Conservation (phyloP, 2,329 filamentous ascomycete species). For the Cordyceps tenuipes region DNA sequence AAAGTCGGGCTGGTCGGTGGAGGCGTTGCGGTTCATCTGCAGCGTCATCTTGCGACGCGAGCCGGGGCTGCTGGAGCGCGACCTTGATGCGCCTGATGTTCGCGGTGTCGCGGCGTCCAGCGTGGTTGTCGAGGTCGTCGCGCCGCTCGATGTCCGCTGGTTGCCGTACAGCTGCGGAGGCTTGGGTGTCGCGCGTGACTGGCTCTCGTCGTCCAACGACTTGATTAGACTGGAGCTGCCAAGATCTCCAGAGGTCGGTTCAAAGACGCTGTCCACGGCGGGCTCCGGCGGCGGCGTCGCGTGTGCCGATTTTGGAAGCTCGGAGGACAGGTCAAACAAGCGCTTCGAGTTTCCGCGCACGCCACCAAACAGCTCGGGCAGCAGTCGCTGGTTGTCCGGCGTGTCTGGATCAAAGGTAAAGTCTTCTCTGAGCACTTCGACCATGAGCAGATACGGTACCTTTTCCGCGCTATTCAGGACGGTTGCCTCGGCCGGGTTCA, state of each 20-base stretch:
- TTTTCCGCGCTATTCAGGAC: constrained; percentile 82
- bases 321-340: constrained; percentile 58
- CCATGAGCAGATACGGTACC: constrained; percentile 77
- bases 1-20: constrained; percentile 67
- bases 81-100: constrained; percentile 59
- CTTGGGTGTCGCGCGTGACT: constrained; percentile 21
- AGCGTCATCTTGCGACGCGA: constrained; percentile 53
- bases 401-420: constrained; percentile 75
- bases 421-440: constrained; percentile 72
- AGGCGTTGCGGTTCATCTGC: constrained; percentile 43
- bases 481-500: constrained; percentile 77
- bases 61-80: constrained; percentile 60
- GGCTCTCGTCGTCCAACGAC: constrained; percentile 42
- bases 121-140: constrained; percentile 50
- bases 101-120: constrained; percentile 58
- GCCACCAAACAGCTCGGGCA: constrained; percentile 46
- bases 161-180: constrained; percentile 24
- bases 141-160: constrained; percentile 53
- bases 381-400: constrained; percentile 60
- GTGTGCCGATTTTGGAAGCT: constrained; percentile 48
- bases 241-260: constrained; percentile 71
- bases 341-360: constrained; percentile 50
- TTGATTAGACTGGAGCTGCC: constrained; percentile 64
- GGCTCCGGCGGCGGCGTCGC: constrained; percentile 35
- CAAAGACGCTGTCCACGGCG: constrained; percentile 66